Evolutionary conservation across 495 filamentous ascomycete species (phyloP).

Genomic region (Podospora sp.): DNA sequence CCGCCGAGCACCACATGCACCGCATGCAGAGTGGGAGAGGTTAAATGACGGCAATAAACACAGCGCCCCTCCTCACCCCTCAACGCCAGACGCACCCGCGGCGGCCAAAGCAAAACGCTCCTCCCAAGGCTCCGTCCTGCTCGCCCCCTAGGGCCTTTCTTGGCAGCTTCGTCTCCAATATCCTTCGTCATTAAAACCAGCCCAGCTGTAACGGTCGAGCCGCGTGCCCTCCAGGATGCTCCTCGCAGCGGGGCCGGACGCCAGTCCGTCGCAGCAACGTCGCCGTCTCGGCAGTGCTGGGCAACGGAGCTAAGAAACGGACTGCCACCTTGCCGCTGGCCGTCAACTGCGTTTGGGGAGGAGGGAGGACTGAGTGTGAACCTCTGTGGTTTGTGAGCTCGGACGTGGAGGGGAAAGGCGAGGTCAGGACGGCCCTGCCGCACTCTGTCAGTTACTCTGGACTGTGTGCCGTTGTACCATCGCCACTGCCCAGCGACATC

Average conservation of each 20-base stretch:
- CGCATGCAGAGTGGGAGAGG: slow-evolving; percentile 16
- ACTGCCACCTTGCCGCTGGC: background rate
- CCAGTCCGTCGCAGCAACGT: background rate
- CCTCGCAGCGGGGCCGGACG: slow-evolving; percentile 4
- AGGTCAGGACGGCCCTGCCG: background rate
- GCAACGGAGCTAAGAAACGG: background rate
- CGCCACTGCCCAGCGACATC: background rate
- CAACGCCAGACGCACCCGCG: background rate
- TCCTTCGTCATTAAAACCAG: slow-evolving; percentile 20
- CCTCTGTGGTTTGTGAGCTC: background rate
- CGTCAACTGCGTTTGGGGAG: background rate
- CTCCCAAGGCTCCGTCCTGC: background rate
- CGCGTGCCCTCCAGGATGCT: background rate
- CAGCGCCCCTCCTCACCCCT: slow-evolving; percentile 14
- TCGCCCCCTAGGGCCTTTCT: slow-evolving; percentile 6
- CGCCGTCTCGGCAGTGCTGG: slow-evolving; percentile 12
- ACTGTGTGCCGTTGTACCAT: background rate
- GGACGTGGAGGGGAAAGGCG: background rate
- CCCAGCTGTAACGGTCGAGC: slow-evolving; percentile 4
- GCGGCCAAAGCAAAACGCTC: background rate
- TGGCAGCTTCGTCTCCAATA: slow-evolving; percentile 15
- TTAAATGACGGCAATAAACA: slow-evolving; percentile 22
- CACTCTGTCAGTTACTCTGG: background rate
- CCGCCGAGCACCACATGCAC: slow-evolving; percentile 14
- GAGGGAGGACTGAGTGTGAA: background rate